Evolutionary conservation across 768 basidiomycete species (phyloP), one percentile per base, ranked within the genome.

Genomic region (Wakefieldia striispora): DNA sequence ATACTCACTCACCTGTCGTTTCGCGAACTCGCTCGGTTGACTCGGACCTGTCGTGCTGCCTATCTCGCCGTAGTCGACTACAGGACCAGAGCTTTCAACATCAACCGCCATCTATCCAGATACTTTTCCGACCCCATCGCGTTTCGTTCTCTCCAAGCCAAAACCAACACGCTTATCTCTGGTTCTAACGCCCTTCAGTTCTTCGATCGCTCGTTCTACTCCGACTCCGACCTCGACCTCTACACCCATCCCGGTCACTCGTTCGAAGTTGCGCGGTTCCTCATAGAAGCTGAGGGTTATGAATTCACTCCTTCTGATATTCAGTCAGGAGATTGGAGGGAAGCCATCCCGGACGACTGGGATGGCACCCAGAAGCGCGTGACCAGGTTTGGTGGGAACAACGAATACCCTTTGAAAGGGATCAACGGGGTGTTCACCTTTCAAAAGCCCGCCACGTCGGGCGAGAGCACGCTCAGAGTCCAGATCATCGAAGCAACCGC

Each of bases 141-240:
- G 4, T 81, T 81, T 49, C 71, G 79, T 14, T 58, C 53, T 4
- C 62, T 79, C 3, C 79, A 78, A 56, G 70, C 68, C 0, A 55
- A 47, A 14, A 78, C 76, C 0, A 73, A 70, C 34, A 71, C 72
- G 0, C 55, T 82, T 20, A 73, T 83, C 17, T 82, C 81, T 3
- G 81, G 81, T 10, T 81, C 80, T 0, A 68, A 64, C 23, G 80
- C 78, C 0, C 70, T 81, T 3, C 80, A 82, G 43, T 79, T 80
- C 54, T 68, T 83, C 36, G 74, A 76, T 42, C 58, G 78, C 16
- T 54, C 66, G 0, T 62, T 63, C 33, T 81, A 79, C 51, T 64
- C 70, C 3, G 69, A 68, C 4, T 70, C 79, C 0, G 80, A 82
- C 53, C 71, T 83, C 8, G 81, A 83, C 46, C 34, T 82, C 4